Evolutionary conservation across 2,329 filamentous ascomycete species (phyloP), one percentile per base, ranked within the genome.

Genomic region (Fusarium torulosum): DNA sequence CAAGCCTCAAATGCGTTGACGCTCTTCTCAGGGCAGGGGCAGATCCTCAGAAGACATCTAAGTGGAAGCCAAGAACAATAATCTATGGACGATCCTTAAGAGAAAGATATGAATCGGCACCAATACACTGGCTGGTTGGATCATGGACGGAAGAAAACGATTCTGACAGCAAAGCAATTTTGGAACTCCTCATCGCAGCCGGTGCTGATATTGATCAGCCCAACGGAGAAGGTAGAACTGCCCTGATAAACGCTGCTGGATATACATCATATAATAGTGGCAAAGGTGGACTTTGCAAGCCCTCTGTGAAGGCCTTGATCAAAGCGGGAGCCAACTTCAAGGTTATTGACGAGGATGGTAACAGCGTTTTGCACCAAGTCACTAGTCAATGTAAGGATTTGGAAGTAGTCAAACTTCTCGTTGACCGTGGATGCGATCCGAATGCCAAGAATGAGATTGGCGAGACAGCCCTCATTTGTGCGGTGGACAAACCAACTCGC

Each of bases 11-110:
- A 31, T 66, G 62, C 19, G 70, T 47, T 3, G 59, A 67, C 7
- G 51, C 43, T 0, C 66, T 72, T 6, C 51, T 72, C 33, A 53
- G 45, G 6, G 37, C 45, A 7, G 70, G 70, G 1, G 70, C 70
- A 27, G 54, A 72, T 49, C 58, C 59, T 11, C 29, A 25, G 1
- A 63, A 54, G 37, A 35, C 23, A 7, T 66, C 63, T 2, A 13
- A 25, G n/a, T 59, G 55, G 52, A n/a, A 13, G 13, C 40, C 51
- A 3, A 43, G 45, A 10, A 33, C 21, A 10, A 42, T 13, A 5
- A 2, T 38, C 10, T 8, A 19, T 21, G 31, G 43, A 14, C 20
- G 20, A 2, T 3, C 8, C 4, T 2, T 7, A 6, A 7, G 11
- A 6, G 27, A 17, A 19, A n/a, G 25, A 14, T 13, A 23, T n/a